These are phyloP conservation scores for Carex cristatella DNA, from an alignment of 176 grass and related monocot genomes.

Conservation along the genomic window DNA sequence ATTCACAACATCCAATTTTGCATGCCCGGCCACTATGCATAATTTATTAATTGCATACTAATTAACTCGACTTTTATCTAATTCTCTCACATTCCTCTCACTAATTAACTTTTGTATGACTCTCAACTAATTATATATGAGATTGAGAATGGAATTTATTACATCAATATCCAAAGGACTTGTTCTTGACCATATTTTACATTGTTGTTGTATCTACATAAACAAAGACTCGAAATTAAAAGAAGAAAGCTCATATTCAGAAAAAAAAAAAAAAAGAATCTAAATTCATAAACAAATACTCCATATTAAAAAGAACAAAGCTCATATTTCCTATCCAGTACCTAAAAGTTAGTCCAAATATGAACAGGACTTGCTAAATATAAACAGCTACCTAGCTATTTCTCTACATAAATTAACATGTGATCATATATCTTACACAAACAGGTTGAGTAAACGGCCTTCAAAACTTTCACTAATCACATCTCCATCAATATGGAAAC, in stretches of 20 bases:
- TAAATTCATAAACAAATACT: not conserved
- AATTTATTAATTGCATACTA: not conserved
- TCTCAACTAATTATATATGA: not conserved
- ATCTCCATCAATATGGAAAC: not conserved
- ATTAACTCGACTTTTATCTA: not conserved
- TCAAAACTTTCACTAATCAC: not conserved
- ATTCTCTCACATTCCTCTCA: not conserved
- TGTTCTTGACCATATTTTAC: not conserved
- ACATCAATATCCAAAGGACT: not conserved
- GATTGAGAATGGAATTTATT: not conserved
- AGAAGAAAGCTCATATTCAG: no score
- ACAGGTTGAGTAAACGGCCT: slow-evolving; percentile 4
- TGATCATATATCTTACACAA: not conserved
- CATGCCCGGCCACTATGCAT: not conserved
- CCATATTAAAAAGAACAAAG: not conserved
- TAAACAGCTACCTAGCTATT: not conserved
- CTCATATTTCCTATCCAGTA: not conserved
- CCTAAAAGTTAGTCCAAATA: not conserved
- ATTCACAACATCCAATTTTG: not conserved
- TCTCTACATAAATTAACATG: not conserved
- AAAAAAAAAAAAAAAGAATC: not conserved
- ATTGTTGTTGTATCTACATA: not conserved
- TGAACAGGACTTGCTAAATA: not conserved
- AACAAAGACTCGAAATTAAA: no score
- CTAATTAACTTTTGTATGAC: not conserved